Evolutionary conservation across 371 early-diverging fungal genomes (phyloP), one percentile per base, ranked within the genome.

Genomic region (Amoeboaphelidium protococcarum): DNA sequence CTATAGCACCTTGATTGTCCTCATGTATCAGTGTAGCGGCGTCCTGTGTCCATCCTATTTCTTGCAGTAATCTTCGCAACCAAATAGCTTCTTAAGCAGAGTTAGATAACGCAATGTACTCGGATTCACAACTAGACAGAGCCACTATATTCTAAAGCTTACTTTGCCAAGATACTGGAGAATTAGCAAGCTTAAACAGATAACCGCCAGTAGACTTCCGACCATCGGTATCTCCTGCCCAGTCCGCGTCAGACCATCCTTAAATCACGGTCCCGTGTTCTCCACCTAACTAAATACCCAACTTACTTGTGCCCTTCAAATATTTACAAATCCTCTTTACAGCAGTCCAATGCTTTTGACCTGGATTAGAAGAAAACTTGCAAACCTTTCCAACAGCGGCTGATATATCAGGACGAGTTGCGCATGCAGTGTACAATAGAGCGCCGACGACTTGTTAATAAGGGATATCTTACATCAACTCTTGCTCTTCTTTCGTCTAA

Each of bases 381-480:
- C 26, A 2, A 19, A 25, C 24, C 1, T 42, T 25, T 1, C 6
- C 2, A 16, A 51, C 51, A 1, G 55, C 51, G 26, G 40, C 2
- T 4, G 25, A 24, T 41, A 54, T 46, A 41, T 54, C 55, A 3
- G 51, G 31, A 16, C 55, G 44, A 2, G 47, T 51, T 13, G 19
- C 16, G 40, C 26, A 22, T 1, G 46, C 12, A n/a, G 40, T 1
- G 26, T 51, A 49, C 23, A 51, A 24, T n/a, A 54, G 27, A 2
- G 47, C 23, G 1, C 51, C 55, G 10, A 54, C 45, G 26, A 45
- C 19, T 42, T n/a, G 2, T 13, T 44, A 40, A 43, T 54, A 54
- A 4, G 42, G 42, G 13, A 42, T 22, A 19, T 42, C 20, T 19
- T 42, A 16, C 42, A 42, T 42, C 22, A 16, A 6, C 22, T 12